Evolutionary conservation across 106 monocot genomes (phyloP), one percentile per base, ranked within the genome.

Genomic region (Chionographis japonica): DNA sequence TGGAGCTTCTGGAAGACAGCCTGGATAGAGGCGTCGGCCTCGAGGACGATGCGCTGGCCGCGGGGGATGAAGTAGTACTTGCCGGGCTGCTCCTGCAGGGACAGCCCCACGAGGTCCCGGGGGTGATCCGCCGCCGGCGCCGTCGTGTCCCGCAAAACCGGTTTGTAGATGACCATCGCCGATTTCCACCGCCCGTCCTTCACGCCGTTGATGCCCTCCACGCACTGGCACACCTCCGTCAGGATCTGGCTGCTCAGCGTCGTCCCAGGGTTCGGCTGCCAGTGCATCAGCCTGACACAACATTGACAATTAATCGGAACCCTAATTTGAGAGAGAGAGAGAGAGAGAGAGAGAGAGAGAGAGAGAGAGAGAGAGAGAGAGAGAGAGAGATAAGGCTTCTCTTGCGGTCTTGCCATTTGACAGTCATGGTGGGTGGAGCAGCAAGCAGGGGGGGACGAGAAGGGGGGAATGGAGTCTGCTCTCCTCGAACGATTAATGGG

Each of bases 1-100:
- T 92, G 92, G 58, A 97, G 78, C 89, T 97, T 97, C 60, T 97
- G 92, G 89, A 97, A 92, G 68, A 97, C 60, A 46, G 56, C 42
- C 59, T 89, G 84, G 50, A 97, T 83, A 3, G 70, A 73, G 40
- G 82, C 52, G 12, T 97, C 88, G 3, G 97, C 86, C 68, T 89
- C 84, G 40, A 97, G 18, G 15, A 92, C 68, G 40, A 92, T 77
- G 19, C 83, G 68, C 6, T 87, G 79, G 4, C 61, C 63, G 16
- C 92, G 70, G 37, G 92, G 63, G 17, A 97, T 75, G 80, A 89
- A 92, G 72, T 81, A 89, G 72, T 92, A 89, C 71, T 71, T 78
- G 52, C 57, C 63, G 2, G 89, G 84, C 14, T 77, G 86, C 46
- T 97, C 92, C 3, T 97, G 92, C 16, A 97, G 74, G 0, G 84